Evolutionary conservation across 2,329 filamentous ascomycete species (phyloP), one percentile per base, ranked within the genome.

Genomic region (Chrysoporthe cubensis): DNA sequence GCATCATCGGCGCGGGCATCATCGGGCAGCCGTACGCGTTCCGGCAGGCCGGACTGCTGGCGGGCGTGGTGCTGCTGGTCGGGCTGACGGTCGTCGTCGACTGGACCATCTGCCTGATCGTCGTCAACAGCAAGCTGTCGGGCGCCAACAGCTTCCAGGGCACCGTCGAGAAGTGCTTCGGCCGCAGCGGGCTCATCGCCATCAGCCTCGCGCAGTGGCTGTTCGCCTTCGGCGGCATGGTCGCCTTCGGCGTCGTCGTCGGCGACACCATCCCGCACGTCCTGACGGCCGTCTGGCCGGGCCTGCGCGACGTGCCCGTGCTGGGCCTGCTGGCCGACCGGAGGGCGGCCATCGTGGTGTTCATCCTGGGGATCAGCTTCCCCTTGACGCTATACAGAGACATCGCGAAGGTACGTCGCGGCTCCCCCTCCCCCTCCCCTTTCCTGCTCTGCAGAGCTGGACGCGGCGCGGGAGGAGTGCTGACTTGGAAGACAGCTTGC

Each of bases 151-250:
- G 92, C 66, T 99, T 98, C 77, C 96, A 99, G 81, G 92, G 93
- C 50, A 99, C 96, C 0, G 94, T 99, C 76, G 91, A 97, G 80
- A 90, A 95, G 79, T 99, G 96, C 81, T 99, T 97, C 80, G 96
- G 96, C 6, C 90, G 88, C 74, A 85, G 90, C 21, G 96, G 96
- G 0, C 84, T 99, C 66, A 88, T 99, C 72, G 95, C 96, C 68
- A 97, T 99, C 72, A 86, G 83, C 69, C 72, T 98, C 70, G 96
- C 96, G 62, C 96, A 99, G 82, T 99, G 95, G 95, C 91, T 93
- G 40, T 99, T 99, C 84, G 96, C 96, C 2, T 99, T 98, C 82
- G 96, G 96, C 66, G 96, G 96, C 71, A 99, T 99, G 96, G 89
- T 99, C 66, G 96, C 96, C 16, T 99, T 98, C 79, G 96, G 94